Base-by-base conservation (phyloP, 179 eudicot species). In the Gypsophila paniculata region DNA sequence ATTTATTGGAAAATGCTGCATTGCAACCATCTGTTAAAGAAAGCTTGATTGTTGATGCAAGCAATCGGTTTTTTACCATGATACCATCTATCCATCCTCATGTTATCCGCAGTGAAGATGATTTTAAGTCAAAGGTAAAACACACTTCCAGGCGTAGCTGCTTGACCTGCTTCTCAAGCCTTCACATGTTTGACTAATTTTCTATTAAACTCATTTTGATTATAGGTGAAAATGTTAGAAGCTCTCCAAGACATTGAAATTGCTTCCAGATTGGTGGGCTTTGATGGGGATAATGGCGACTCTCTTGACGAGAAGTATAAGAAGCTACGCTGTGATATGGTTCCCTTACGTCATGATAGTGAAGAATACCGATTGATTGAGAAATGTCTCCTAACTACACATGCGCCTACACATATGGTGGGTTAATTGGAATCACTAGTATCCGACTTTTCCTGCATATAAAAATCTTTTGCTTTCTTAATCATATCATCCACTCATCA, bases 241-340 rank as follows among this genome's bases (percentile, higher is more conserved):
- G 99, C 99, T 70, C 99, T 92, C 63, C 99, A 95, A 75, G 98
- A 95, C 72, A 95, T 95, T 77, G 99, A 95, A 81, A 89, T 95
- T 81, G 99, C 99, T 76, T 95, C 99, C 23, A 87, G 90, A 78
- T 75, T 95, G 73, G 99, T 93, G 54, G 99, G 99, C 70, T 95
- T 95, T 89, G 99, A 89, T 69, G 86, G 12, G 51, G 91, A 89
- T 72, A 79, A 77, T 80, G 86, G 78, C 69, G 99, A 87, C 51
- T 77, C 98, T 34, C 82, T 95, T 71, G 99, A 95, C 74, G 89
- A 82, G 13, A 95, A 95, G 70, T 95, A 95, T 77, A 79, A 82
- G 77, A 95, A 92, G 84, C 92, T 95, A 53, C 73, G 23, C 23
- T 95, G 99, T 83, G 83, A 84, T 72, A 87, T 95, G 78, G 73